Conservation (phyloP, 2,329 filamentous ascomycete species). For the Gliomastix tumulicola region DNA sequence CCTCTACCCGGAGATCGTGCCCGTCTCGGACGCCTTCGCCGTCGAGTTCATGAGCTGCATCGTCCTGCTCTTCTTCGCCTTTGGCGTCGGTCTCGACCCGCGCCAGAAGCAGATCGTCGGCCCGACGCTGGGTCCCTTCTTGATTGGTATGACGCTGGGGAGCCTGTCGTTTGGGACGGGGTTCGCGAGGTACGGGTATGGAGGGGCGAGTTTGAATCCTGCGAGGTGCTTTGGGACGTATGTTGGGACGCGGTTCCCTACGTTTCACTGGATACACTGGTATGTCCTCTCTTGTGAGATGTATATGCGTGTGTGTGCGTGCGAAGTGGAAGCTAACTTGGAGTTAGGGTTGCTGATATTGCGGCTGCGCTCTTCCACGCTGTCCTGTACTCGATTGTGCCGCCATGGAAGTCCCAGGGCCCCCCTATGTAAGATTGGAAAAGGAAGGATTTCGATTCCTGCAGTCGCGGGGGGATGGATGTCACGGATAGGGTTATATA, state of each 20-base stretch:
- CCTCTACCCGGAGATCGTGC: constrained; percentile 14
- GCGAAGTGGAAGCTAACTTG: not conserved
- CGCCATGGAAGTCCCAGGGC: too few relatives aligned
- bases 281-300: not conserved
- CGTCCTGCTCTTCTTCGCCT: constrained; percentile 40
- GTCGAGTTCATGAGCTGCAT: constrained; percentile 41
- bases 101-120: constrained; percentile 41
- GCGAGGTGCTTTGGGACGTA: constrained; percentile 13
- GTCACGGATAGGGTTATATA: too few relatives aligned
- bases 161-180: constrained; percentile 25
- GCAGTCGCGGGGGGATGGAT: too few relatives aligned
- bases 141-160: constrained; percentile 35
- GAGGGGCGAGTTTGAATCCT: constrained; percentile 11
- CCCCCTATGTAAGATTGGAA: too few relatives aligned
- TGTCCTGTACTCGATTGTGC: not conserved
- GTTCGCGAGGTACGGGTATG: constrained; percentile 14
- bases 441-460: too few relatives aligned
- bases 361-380: not conserved
- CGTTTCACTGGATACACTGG: constrained; percentile 12
- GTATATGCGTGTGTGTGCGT: not conserved
- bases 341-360: not conserved
- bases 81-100: constrained; percentile 47
- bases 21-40: constrained; percentile 25
- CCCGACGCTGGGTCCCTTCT: constrained; percentile 37
- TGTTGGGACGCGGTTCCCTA: constrained; percentile 11